Base-by-base conservation (phyloP, 73 alveolate species). In the Effrenium voratum region DNA sequence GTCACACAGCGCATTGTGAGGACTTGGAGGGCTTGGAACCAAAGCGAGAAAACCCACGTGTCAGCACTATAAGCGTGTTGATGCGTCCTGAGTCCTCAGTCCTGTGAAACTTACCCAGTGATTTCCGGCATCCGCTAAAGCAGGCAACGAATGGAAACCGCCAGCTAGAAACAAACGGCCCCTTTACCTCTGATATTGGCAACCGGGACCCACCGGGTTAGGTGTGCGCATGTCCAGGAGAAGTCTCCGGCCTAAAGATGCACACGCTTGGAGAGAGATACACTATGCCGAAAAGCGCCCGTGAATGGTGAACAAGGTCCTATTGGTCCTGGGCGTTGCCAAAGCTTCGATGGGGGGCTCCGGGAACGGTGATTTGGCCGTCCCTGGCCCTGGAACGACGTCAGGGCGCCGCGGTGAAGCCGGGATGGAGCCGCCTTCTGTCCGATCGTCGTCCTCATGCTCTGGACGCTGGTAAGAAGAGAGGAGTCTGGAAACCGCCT, bases 381-480 rank as follows among this genome's bases (percentile, higher is more conserved):
- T 32, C 46, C 44, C 44, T 5, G n/a, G 92, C 68, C 49, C 88
- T 12, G 63, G 19, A 43, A 40, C 70, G n/a, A n/a, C n/a, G n/a
- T n/a, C n/a, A n/a, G n/a, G n/a, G 36, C 92, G 92, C 32, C 92
- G 92, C 10, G 92, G 92, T 36, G 92, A 82, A 50, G 34, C 92
- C 32, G 92, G 92, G 32, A 73, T 73, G 49, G 92, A 82, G 50
- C 92, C 92, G 49, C 92, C 92, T 82, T 49, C 75, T 36, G 92
- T 82, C 49, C 92, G 92, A 59, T 82, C 92, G n/a, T 82, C 92
- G n/a, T 82, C 92, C 49, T 82, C 92, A 34, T 82, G 92, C 92
- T 82, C 92, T 60, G 46, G 92, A 34, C 92, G 92, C 92, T 82
- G 92, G 73, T 82, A 66, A 38, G 92, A 82, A 30, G 92, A 82